Base-by-base conservation (phyloP, 441 rosid genomes). In the Bruguiera hainesii region DNA sequence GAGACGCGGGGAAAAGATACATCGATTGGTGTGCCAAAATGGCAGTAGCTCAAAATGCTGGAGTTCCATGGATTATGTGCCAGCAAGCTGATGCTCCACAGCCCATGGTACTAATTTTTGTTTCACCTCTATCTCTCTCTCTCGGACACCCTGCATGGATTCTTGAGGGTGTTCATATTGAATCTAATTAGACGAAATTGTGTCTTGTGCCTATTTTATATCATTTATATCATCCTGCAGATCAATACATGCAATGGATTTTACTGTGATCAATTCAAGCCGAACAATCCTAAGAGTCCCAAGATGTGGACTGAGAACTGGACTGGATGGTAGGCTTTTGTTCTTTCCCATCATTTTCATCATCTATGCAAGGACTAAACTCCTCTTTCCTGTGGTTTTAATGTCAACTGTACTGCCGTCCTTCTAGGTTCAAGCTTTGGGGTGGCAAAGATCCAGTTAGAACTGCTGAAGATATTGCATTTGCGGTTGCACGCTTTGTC, bases 31-130 rank as follows among this genome's bases (percentile, higher is more conserved):
- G 90, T 39, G 97, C 86, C 20, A 71, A 87, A 69, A 82, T 88
- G 93, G 98, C 89, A 21, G 65, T 76, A 35, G 78, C 82, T 21
- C 78, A 76, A 0, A 74, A 83, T 15, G 74, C 83, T 16, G 88
- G 90, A 7, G 89, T 90, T 42, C 98, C 96, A 2, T 90, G 93
- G 97, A 76, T 90, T 13, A 88, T 92, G 93, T 88, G 97, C 87
- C 87, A 89, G 72, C 88, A 89, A 75, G 66, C 50, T 30, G 83
- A 87, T 72, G 96, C 98, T 50, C 97, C 97, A 1, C 85, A 78
- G 63, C 83, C 89, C 0, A 72, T 90, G 70, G 96, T 90, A 70
- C 55, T 83, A 76, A 33, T 48, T 69, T 23, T 1, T 21, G 11
- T 33, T 37, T 29, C 28, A 42, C 48, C 48, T 19, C 33, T 10